A percentile compares a stretch with the other conserved stretches of the same genome.
Conservation (phyloP, 331 rosid genomes). For the Rhamnella rubrinervis region DNA sequence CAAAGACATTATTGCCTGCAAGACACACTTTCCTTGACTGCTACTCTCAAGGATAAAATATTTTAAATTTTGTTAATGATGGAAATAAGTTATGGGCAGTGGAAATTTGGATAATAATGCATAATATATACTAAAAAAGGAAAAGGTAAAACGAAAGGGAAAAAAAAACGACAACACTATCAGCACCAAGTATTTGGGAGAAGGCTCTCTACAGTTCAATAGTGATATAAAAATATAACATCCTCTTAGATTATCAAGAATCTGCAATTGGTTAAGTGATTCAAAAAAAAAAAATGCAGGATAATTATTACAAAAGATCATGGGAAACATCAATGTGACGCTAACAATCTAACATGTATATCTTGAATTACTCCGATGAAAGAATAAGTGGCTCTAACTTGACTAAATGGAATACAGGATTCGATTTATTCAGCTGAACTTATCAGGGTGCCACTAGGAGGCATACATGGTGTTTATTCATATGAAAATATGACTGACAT, state of each 20-base stretch:
- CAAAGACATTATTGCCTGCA: not conserved
- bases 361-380: not conserved
- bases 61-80: not conserved
- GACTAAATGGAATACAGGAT: not conserved
- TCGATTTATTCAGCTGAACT: not conserved
- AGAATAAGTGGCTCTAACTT: not conserved
- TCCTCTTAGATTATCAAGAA: not conserved
- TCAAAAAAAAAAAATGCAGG: not conserved
- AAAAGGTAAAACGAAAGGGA: no score
- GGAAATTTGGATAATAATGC: no score
- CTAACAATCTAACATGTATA: not conserved
- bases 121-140: no score
- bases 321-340: not conserved
- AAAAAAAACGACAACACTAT: not conserved
- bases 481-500: not conserved
- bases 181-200: constrained; percentile 4
- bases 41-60: not conserved
- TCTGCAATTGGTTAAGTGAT: not conserved
- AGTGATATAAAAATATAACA: not conserved
- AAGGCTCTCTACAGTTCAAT: constrained; percentile 5
- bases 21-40: not conserved
- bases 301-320: constrained; percentile 4
- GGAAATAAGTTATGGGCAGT: not conserved
- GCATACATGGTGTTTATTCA: not conserved
- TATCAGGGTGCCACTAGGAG: not conserved